These are phyloP conservation scores for Scolecobasidium constrictum DNA, from an alignment of 2,329 filamentous ascomycete species.

Conservation along the genomic window DNA sequence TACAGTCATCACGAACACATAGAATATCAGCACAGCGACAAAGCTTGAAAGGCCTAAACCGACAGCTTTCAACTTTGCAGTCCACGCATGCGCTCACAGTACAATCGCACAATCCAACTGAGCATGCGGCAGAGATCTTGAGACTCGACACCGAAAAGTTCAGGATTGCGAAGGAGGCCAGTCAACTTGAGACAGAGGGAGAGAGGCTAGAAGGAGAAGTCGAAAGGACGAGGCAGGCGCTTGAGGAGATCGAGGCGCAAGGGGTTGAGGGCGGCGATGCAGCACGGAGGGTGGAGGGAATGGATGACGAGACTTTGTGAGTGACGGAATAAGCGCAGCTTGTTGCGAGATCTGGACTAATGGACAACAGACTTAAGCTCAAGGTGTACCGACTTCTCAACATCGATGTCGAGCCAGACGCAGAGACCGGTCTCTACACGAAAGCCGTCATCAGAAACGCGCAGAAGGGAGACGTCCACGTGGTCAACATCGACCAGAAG, in stretches of 20 bases:
- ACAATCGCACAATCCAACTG: slow-evolving; percentile 61
- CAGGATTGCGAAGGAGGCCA: slow-evolving; percentile 81
- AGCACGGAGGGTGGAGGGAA: slow-evolving; percentile 32
- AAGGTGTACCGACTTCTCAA: slow-evolving; percentile 87
- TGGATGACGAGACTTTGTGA: slow-evolving; percentile 38
- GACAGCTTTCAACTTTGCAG: slow-evolving; percentile 62
- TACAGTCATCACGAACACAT: slow-evolving; percentile 74
- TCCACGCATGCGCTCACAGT: slow-evolving; percentile 70
- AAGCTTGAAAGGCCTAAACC: slow-evolving; percentile 48
- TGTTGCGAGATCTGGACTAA: not conserved
- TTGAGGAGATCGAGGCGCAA: slow-evolving; percentile 78
- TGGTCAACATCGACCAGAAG: slow-evolving; percentile 88
- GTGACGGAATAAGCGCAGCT: slow-evolving; percentile 13
- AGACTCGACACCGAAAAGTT: slow-evolving; percentile 90
- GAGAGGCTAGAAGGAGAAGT: slow-evolving; percentile 76
- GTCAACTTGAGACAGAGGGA: slow-evolving; percentile 86
- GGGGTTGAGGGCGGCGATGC: slow-evolving; percentile 64
- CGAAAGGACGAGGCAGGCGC: slow-evolving; percentile 59
- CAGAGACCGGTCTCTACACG: slow-evolving; percentile 64
- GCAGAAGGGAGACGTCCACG: slow-evolving; percentile 81
- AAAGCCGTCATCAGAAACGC: slow-evolving; percentile 79
- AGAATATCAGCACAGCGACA: slow-evolving; percentile 41
- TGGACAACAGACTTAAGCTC: slow-evolving; percentile 54
- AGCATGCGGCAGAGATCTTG: slow-evolving; percentile 75
- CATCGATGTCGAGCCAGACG: slow-evolving; percentile 76